These are phyloP conservation scores for Aristolochia fimbriata DNA, from an alignment of 164 flowering plant species.

Conservation along the genomic window DNA sequence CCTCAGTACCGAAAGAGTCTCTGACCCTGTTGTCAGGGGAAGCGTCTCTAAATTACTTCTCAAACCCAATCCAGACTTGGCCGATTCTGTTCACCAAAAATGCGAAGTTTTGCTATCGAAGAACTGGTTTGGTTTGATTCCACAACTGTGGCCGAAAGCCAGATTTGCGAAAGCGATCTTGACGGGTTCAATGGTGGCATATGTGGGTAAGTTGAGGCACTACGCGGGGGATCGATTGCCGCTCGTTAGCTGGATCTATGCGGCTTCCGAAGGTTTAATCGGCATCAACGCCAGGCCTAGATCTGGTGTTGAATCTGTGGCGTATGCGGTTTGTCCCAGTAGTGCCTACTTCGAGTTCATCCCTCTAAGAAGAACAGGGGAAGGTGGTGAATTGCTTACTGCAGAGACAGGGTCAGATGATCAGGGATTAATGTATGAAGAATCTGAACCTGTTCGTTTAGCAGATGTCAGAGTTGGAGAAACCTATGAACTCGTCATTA, in stretches of 20 bases:
- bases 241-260: slow-evolving; percentile 69
- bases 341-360: slow-evolving; percentile 86
- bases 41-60: slow-evolving; percentile 56
- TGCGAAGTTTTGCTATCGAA: slow-evolving; percentile 34
- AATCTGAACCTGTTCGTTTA: slow-evolving; percentile 56
- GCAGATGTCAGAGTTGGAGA: slow-evolving; percentile 77
- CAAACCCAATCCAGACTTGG: slow-evolving; percentile 63
- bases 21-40: slow-evolving; percentile 46
- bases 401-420: background rate
- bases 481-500: slow-evolving; percentile 76
- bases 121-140: slow-evolving; percentile 84
- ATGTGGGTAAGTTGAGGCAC: slow-evolving; percentile 74
- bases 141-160: slow-evolving; percentile 69
- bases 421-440: slow-evolving; percentile 9
- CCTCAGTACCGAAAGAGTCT: slow-evolving; percentile 34
- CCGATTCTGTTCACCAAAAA: slow-evolving; percentile 39
- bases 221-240: slow-evolving; percentile 66
- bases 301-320: slow-evolving; percentile 57
- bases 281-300: slow-evolving; percentile 75
- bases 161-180: slow-evolving; percentile 81
- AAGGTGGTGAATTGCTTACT: slow-evolving; percentile 10
- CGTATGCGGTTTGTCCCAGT: slow-evolving; percentile 75
- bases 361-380: slow-evolving; percentile 28
- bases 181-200: slow-evolving; percentile 97
- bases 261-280: slow-evolving; percentile 93